Percentiles rank a stretch among this genome's conserved stretches.
These are phyloP conservation scores for Stephanodiscus minutulus DNA, from an alignment of 108 stramenopile genomes.

Conservation along the genomic window DNA sequence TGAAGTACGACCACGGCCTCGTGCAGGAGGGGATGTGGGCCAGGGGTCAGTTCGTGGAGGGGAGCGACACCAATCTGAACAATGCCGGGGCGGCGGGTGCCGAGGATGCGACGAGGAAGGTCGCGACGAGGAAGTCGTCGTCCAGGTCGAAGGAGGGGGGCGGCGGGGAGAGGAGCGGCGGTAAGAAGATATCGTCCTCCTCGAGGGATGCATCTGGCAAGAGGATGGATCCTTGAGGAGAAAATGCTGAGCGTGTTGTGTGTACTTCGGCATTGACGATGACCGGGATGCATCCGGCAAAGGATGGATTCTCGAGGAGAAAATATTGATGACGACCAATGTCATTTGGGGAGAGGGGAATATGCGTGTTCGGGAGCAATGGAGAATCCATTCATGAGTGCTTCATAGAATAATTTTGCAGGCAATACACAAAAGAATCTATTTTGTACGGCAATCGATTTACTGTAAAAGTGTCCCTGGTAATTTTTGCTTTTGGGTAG, in stretches of 20 bases:
- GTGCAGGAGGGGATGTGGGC: slow-evolving; percentile 48
- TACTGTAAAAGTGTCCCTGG: too few species aligned
- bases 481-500: too few species aligned
- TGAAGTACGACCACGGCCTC: slow-evolving; percentile 53
- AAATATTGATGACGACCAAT: too few species aligned
- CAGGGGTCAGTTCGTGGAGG: slow-evolving; percentile 44
- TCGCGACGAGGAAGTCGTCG: neutral
- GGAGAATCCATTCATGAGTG: too few species aligned
- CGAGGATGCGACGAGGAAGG: slow-evolving; percentile 1
- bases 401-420: neutral
- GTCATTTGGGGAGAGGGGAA: too few species aligned
- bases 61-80: slow-evolving; percentile 22
- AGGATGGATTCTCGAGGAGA: slow-evolving; percentile 5
- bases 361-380: neutral
- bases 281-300: slow-evolving; percentile 1
- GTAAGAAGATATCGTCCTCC: neutral
- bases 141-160: slow-evolving; percentile 4
- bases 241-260: neutral
- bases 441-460: neutral
- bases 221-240: slow-evolving; percentile 7
- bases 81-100: neutral
- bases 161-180: neutral
- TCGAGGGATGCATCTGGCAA: slow-evolving; percentile 6
- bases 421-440: neutral
- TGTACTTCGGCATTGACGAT: too few species aligned